Evolutionary conservation across 1,139 yeast genomes (phyloP).

Genomic region (Meyerozyma elateridarum): DNA sequence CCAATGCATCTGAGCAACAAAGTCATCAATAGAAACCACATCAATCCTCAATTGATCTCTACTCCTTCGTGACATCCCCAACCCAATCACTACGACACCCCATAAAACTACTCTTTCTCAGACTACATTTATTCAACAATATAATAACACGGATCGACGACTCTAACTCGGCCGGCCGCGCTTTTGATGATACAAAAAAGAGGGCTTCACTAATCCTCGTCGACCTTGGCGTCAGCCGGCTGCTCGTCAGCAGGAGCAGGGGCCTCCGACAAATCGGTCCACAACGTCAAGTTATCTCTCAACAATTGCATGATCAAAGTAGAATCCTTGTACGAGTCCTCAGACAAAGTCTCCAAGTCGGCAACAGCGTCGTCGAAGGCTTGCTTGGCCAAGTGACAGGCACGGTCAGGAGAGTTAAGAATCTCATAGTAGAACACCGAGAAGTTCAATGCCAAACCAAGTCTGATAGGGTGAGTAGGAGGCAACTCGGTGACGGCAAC

Average conservation of each 20-base stretch:
- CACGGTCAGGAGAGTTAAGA: constrained; percentile 96
- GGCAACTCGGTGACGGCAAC: constrained; percentile 96
- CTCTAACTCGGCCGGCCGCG: too few species aligned
- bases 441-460: constrained; percentile 96
- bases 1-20: too few species aligned
- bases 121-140: constrained; percentile 5
- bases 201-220: constrained; percentile 39
- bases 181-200: too few species aligned
- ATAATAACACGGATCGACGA: too few species aligned
- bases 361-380: constrained; percentile 99
- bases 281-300: constrained; percentile 95
- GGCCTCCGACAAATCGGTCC: constrained; percentile 97
- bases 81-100: too few species aligned
- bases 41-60: too few species aligned
- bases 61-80: too few species aligned
- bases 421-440: constrained; percentile 98
- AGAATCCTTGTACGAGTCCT: constrained; percentile 97
- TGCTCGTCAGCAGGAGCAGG: constrained; percentile 56
- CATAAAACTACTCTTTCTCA: too few species aligned
- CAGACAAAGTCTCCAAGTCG: constrained; percentile 94
- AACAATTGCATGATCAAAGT: constrained; percentile 97
- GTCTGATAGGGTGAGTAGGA: constrained; percentile 97
- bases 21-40: too few species aligned
- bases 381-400: constrained; percentile 97
- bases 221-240: constrained; percentile 22